Evolutionary conservation across 495 filamentous ascomycete species (phyloP).

Genomic region (Xylaria intraflava): DNA sequence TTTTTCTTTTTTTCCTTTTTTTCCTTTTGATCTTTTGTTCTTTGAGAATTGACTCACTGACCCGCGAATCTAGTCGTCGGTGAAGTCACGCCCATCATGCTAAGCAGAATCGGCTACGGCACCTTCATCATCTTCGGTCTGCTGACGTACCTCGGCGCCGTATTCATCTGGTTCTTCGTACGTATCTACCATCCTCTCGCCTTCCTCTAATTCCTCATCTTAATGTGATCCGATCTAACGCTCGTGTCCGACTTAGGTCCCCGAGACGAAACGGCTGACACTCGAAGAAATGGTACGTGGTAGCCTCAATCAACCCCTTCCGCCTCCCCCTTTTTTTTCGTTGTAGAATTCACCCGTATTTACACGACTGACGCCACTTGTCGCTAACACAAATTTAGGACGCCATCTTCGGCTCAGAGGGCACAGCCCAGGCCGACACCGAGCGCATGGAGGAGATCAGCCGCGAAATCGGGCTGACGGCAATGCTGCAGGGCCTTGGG

Average conservation of each 20-base stretch:
- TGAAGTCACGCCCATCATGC: slow-evolving; percentile 71
- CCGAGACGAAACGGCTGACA: slow-evolving; percentile 41
- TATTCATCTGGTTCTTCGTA: slow-evolving; percentile 69
- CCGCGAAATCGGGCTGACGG: slow-evolving; percentile 57
- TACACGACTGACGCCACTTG: slow-evolving; percentile 30
- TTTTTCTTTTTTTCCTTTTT: slow-evolving; percentile 2
- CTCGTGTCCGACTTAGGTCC: slow-evolving; percentile 35
- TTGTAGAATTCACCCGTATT: not conserved
- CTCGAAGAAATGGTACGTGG: slow-evolving; percentile 47
- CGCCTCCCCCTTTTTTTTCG: no score
- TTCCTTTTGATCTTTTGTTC: no score
- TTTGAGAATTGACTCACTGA: no score
- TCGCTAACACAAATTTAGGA: slow-evolving; percentile 40
- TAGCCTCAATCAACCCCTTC: not conserved
- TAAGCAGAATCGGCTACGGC: slow-evolving; percentile 62
- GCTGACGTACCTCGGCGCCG: slow-evolving; percentile 59
- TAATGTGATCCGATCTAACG: slow-evolving; percentile 25
- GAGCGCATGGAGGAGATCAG: slow-evolving; percentile 69
- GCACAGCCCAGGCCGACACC: slow-evolving; percentile 62
- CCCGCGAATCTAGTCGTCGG: slow-evolving; percentile 43
- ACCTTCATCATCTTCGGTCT: slow-evolving; percentile 76
- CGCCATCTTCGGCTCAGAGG: slow-evolving; percentile 67
- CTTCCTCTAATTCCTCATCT: no score
- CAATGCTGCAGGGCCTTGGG: slow-evolving; percentile 27
- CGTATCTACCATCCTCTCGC: not conserved